A percentile compares a stretch with the other conserved stretches of the same genome.
Evolutionary conservation across 2,329 filamentous ascomycete species (phyloP).

Genomic region (Fusarium sarcochroum): DNA sequence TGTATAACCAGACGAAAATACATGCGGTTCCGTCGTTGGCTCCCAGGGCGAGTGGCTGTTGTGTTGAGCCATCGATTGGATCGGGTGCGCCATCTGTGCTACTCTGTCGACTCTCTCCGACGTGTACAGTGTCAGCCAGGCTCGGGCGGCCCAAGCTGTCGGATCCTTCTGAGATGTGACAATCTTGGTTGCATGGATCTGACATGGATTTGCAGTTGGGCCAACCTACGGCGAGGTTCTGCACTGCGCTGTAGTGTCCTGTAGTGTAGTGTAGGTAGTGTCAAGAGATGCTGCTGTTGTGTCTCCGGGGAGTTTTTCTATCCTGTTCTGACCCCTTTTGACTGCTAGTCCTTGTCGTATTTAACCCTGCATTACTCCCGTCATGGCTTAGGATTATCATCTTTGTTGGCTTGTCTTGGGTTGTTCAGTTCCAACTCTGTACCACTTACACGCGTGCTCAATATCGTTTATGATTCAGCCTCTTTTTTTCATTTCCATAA

Average conservation of each 20-base stretch:
- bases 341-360: conserved; percentile 22
- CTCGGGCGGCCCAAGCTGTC: conserved; percentile 47
- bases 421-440: conserved; percentile 21
- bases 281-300: conserved; percentile 30
- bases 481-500: conserved; percentile 20
- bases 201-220: conserved; percentile 25
- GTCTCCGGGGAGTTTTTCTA: conserved; percentile 20
- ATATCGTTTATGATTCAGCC: conserved; percentile 40
- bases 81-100: conserved; percentile 29
- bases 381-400: conserved; percentile 6
- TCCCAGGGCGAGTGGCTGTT: conserved; percentile 46
- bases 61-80: conserved; percentile 34
- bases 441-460: conserved; percentile 33
- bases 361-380: conserved; percentile 39
- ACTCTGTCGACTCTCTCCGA: conserved; percentile 37
- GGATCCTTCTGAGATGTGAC: conserved; percentile 46
- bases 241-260: conserved; percentile 3
- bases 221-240: neutral
- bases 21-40: conserved; percentile 41
- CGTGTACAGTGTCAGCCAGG: conserved; percentile 43
- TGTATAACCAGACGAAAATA: conserved; percentile 49
- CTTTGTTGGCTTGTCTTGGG: conserved; percentile 1
- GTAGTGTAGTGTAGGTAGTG: conserved; percentile 30
- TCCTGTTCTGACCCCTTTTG: neutral
- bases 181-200: conserved; percentile 45